Percentiles rank a stretch among this genome's conserved stretches.
Conservation (phyloP, 148 eudicot species). For the Euryodendron excelsum region DNA sequence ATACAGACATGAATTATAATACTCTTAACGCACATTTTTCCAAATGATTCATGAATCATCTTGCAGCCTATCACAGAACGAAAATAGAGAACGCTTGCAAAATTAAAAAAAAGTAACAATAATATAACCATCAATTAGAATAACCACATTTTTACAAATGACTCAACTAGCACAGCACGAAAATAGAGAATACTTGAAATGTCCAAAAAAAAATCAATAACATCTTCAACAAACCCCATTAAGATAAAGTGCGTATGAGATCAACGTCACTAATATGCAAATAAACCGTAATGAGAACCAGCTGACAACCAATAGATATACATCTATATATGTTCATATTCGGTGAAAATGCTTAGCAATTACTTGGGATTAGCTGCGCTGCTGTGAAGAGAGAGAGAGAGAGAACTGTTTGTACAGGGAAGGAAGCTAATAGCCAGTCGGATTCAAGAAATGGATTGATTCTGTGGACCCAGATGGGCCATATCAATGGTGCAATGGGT, state of each 20-base stretch:
- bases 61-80: too few relatives aligned
- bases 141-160: background rate
- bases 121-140: too few relatives aligned
- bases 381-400: background rate
- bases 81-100: too few relatives aligned
- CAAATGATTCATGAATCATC: too few relatives aligned
- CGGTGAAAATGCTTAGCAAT: background rate
- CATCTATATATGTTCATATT: background rate
- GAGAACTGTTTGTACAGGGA: too few relatives aligned
- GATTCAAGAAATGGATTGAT: background rate
- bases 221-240: background rate
- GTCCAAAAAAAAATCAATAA: background rate
- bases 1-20: background rate
- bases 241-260: too few relatives aligned
- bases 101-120: too few relatives aligned
- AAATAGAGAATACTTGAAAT: background rate
- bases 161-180: background rate
- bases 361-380: background rate
- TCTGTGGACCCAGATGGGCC: constrained; percentile 8
- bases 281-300: too few relatives aligned
- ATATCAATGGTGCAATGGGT: background rate
- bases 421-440: constrained; percentile 8
- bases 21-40: too few relatives aligned
- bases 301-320: too few relatives aligned
- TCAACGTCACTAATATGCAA: too few relatives aligned